These are phyloP conservation scores for Oidiodendron maius DNA, from an alignment of 495 filamentous ascomycete genomes.

Conservation along the genomic window DNA sequence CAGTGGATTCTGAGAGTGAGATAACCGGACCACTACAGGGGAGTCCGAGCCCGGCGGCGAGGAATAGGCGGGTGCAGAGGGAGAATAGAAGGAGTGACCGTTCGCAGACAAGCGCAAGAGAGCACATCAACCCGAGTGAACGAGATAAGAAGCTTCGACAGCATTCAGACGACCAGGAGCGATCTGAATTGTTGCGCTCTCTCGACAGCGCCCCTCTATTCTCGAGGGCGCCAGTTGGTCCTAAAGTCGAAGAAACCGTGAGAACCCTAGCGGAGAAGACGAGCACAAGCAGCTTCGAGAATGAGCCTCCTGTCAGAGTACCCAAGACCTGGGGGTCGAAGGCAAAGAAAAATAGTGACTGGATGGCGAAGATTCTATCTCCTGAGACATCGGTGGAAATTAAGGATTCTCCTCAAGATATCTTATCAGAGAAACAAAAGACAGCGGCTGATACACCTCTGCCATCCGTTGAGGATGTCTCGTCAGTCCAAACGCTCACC, in stretches of 20 bases:
- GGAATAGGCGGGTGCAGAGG: not conserved
- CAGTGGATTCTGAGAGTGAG: slow-evolving; percentile 14
- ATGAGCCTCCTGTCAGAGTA: slow-evolving; percentile 38
- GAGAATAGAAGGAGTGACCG: not conserved
- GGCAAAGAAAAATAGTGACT: slow-evolving; percentile 27
- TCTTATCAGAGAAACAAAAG: slow-evolving; percentile 1
- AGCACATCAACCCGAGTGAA: not conserved
- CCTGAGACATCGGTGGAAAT: slow-evolving; percentile 14
- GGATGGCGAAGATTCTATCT: slow-evolving; percentile 12
- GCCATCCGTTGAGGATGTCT: slow-evolving; percentile 40
- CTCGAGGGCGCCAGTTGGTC: slow-evolving; percentile 23
- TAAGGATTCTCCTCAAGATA: slow-evolving; percentile 14
- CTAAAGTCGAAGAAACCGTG: slow-evolving; percentile 29
- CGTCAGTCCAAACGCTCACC: slow-evolving; percentile 26
- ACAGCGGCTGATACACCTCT: slow-evolving; percentile 32
- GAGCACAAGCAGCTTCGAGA: slow-evolving; percentile 27
- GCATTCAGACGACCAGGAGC: not conserved
- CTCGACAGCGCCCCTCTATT: slow-evolving; percentile 17
- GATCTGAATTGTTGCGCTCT: too few species aligned
- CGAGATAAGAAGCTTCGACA: not conserved
- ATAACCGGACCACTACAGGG: not conserved
- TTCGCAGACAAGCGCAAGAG: not conserved
- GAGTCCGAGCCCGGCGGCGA: slow-evolving; percentile 7
- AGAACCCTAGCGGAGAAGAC: slow-evolving; percentile 21
- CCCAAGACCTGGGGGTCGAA: slow-evolving; percentile 56